phyloP scores from a whole-genome alignment of 2,329 filamentous ascomycete genomes.

The Aspergillus novofumigatus region DNA sequence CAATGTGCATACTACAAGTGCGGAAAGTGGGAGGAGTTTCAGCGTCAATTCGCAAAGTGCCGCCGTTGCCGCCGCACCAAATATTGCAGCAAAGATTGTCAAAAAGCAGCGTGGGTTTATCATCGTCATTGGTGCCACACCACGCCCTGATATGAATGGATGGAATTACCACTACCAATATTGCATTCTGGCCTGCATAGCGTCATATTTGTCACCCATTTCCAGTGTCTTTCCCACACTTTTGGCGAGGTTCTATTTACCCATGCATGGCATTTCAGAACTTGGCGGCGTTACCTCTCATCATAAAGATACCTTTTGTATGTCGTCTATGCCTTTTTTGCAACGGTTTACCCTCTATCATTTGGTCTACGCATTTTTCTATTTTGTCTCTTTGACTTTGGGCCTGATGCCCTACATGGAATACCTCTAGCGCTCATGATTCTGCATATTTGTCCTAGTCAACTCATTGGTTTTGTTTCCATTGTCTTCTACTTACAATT shows the following conservation, averaged over 20 bases:
- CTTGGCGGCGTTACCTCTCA: constrained; percentile 34
- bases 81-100: constrained; percentile 99
- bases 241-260: constrained; percentile 24
- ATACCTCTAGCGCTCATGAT: constrained; percentile 21
- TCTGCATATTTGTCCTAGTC: constrained; percentile 9
- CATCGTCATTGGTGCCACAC: constrained; percentile 90
- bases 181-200: constrained; percentile 36
- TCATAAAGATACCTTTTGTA: constrained; percentile 37
- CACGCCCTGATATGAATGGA: constrained; percentile 31
- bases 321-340: constrained; percentile 19
- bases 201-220: constrained; percentile 29
- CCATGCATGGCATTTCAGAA: constrained; percentile 36
- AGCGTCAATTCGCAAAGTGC: constrained; percentile 96
- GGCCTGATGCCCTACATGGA: constrained; percentile 13
- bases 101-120: constrained; percentile 98
- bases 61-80: constrained; percentile 93
- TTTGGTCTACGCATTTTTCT: constrained; percentile 6
- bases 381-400: constrained; percentile 16
- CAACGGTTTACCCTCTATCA: constrained; percentile 8
- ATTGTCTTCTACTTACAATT: neutral
- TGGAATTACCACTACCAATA: constrained; percentile 26
- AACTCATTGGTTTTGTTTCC: constrained; percentile 1
- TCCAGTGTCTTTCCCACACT: constrained; percentile 19
- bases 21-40: constrained; percentile 96
- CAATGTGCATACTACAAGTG: constrained; percentile 98